Evolutionary conservation across 1,284 basidiomycete species (phyloP).

Genomic region (Sanghuangporus weigelae): DNA sequence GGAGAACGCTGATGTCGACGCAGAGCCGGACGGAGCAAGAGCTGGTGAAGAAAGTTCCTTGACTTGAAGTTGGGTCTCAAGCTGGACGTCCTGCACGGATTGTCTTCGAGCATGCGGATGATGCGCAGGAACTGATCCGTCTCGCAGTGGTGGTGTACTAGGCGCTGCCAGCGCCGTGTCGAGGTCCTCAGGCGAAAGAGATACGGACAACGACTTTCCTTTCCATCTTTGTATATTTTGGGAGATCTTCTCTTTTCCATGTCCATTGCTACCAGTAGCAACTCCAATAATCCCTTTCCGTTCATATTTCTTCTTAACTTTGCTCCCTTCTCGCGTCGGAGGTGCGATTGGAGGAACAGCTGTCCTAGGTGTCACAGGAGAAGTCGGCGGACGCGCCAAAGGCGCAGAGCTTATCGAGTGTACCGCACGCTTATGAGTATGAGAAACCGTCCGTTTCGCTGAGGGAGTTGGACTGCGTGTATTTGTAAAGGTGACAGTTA

Average conservation of each 20-base stretch:
- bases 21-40: conserved; percentile 28
- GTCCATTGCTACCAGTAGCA: neutral
- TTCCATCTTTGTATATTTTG: conserved; percentile 20
- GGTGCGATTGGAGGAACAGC: conserved; percentile 27
- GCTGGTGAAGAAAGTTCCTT: conserved; percentile 13
- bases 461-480: conserved; percentile 43
- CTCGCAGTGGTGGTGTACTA: conserved; percentile 23
- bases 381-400: conserved; percentile 69
- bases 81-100: conserved; percentile 55
- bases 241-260: neutral
- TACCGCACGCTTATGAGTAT: conserved; percentile 55
- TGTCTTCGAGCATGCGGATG: conserved; percentile 77
- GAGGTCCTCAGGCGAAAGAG: conserved; percentile 10
- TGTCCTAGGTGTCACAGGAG: conserved; percentile 58
- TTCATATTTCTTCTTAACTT: conserved; percentile 3
- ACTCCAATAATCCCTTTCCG: conserved; percentile 17
- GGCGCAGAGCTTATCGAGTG: conserved; percentile 76
- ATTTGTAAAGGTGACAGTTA: conserved; percentile 85
- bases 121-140: conserved; percentile 43
- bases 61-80: conserved; percentile 25
- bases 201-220: conserved; percentile 12
- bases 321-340: conserved; percentile 21
- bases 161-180: neutral
- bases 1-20: conserved; percentile 56
- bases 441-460: conserved; percentile 26